Percentiles rank a stretch among this genome's conserved stretches.
phyloP scores from a whole-genome alignment of 1,284 basidiomycete genomes.

The Chondrostereum purpureum region DNA sequence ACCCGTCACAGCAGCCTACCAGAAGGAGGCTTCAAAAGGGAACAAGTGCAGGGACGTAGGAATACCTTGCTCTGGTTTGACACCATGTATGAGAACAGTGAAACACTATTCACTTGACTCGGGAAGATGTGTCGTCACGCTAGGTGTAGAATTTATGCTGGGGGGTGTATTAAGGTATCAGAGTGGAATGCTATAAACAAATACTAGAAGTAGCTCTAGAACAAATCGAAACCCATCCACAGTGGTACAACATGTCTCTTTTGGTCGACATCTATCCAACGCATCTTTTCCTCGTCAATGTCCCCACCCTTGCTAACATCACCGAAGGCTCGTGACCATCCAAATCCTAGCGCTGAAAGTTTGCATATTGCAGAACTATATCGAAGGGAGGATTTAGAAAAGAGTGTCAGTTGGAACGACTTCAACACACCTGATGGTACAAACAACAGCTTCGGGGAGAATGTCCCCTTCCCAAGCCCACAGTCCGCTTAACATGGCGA shows the following conservation, averaged over 20 bases:
- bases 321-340: slow-evolving; percentile 61
- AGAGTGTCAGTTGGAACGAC: not conserved
- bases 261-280: slow-evolving; percentile 59
- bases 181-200: too few relatives aligned
- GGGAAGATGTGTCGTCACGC: too few relatives aligned
- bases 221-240: slow-evolving; percentile 50
- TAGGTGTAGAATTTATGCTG: too few relatives aligned
- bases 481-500: slow-evolving; percentile 52
- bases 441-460: slow-evolving; percentile 46
- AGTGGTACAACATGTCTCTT: slow-evolving; percentile 43
- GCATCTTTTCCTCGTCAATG: slow-evolving; percentile 37
- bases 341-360: slow-evolving; percentile 50
- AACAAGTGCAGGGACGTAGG: too few relatives aligned
- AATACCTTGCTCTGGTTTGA: too few relatives aligned
- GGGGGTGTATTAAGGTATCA: too few relatives aligned
- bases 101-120: too few relatives aligned
- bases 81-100: too few relatives aligned
- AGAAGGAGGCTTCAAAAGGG: too few relatives aligned
- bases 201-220: slow-evolving; percentile 11
- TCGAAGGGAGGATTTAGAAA: slow-evolving; percentile 1
- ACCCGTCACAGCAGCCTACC: too few relatives aligned
- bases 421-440: slow-evolving; percentile 46
- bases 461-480: slow-evolving; percentile 46
- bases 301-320: slow-evolving; percentile 37
- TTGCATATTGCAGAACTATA: slow-evolving; percentile 56